Base-by-base conservation (phyloP, 768 basidiomycete genomes). In the Suillus clintonianus region DNA sequence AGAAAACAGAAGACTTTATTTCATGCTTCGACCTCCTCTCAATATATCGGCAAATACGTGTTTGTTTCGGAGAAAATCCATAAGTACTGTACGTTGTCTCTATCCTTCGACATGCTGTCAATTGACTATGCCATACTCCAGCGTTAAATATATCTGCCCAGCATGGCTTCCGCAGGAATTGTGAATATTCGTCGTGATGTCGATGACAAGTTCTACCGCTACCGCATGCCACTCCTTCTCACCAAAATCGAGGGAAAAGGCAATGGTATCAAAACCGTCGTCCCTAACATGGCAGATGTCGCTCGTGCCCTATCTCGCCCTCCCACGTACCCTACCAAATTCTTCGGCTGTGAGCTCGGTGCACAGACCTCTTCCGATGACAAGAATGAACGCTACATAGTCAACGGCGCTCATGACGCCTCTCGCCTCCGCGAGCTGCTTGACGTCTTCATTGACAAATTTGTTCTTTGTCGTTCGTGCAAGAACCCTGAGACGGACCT, bases 401-500 rank as follows among this genome's bases (percentile, higher is more conserved):
- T 99, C 78, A 99, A 98, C 70, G 97, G 97, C 56, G 94, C 94
- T 30, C 97, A 99, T 74, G 89, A 97, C 68, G 90, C 94, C 48
- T 80, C 86, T 50, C 91, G 95, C 64, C 88, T 99, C 37, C 92
- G 96, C 62, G 97, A 99, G 77, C 88, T 99, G 17, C 90, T 99
- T 70, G 96, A 99, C 76, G 86, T 78, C 54, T 99, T 99, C 85
- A 99, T 99, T 81, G 94, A 97, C 71, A 97, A 98, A 79, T 99
- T 97, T 69, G 95, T 99, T 53, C 89, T 99, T 19, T 99, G 97
- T 81, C 89, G 89, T 64, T 87, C 92, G 10, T 99, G 97, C 91
- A 98, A 99, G 82, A 99, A 99, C 75, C 97, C 97, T 14, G 97
- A 99, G 80, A 99, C 97, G 43, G 96, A 98, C 72, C 87, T 98